Conservation (phyloP, 495 filamentous ascomycete species). For the Neurospora pannonica region DNA sequence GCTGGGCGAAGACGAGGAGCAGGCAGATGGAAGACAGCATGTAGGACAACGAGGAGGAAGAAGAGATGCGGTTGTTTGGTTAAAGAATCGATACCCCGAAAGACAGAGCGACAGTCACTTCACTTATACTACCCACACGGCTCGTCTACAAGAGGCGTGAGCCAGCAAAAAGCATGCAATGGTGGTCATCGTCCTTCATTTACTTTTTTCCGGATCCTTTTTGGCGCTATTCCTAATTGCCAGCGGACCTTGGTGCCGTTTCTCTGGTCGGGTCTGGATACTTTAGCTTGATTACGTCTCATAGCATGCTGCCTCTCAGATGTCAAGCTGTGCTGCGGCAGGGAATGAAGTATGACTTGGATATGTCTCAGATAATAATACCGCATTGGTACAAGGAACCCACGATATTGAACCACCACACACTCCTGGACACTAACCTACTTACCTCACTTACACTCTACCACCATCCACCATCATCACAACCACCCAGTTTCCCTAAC, state of each 20-base stretch:
- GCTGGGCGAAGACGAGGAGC: slow-evolving; percentile 55
- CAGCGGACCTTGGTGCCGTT: background rate
- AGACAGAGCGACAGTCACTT: background rate
- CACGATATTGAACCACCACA: background rate
- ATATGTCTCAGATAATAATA: background rate
- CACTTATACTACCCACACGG: background rate
- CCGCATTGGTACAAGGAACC: background rate
- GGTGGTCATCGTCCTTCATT: background rate
- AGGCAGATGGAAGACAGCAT: slow-evolving; percentile 67
- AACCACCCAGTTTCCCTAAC: background rate
- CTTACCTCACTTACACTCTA: background rate
- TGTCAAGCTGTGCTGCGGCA: background rate
- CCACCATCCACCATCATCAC: background rate
- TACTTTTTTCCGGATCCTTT: background rate
- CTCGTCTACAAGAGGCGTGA: background rate
- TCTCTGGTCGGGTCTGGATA: background rate
- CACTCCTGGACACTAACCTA: background rate
- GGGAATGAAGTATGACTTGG: background rate
- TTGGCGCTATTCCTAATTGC: background rate
- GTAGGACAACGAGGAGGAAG: slow-evolving; percentile 25
- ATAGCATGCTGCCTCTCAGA: background rate
- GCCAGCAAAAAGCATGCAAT: background rate
- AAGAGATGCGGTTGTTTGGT: background rate
- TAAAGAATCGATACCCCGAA: slow-evolving; percentile 5
- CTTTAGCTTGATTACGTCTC: background rate